Evolutionary conservation across 2,329 filamentous ascomycete genomes (phyloP).

Genomic region (Byssoonygena ceratinophila): DNA sequence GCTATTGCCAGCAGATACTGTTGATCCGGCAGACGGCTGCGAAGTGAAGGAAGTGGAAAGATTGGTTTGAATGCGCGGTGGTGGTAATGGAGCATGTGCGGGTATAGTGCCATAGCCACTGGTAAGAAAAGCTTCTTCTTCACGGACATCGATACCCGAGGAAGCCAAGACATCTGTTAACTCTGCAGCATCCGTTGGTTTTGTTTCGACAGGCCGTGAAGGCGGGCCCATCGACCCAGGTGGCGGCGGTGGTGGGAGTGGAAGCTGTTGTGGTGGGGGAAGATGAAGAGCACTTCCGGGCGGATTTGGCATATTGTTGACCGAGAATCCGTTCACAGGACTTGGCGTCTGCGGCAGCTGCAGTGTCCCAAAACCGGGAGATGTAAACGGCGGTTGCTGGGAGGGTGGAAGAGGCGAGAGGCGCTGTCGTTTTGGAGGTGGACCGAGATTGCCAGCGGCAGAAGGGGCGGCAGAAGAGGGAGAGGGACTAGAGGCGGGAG

Average conservation of each 20-base stretch:
- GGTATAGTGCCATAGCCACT: slow-evolving; percentile 41
- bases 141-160: slow-evolving; percentile 75
- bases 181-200: slow-evolving; percentile 51
- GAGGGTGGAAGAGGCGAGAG: slow-evolving; percentile 59
- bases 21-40: slow-evolving; percentile 33
- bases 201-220: slow-evolving; percentile 44
- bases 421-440: slow-evolving; percentile 62
- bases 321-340: slow-evolving; percentile 32
- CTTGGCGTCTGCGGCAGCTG: slow-evolving; percentile 30
- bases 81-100: slow-evolving; percentile 35
- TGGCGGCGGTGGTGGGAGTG: slow-evolving; percentile 25
- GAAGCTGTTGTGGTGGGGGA: slow-evolving; percentile 25
- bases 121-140: slow-evolving; percentile 73
- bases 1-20: slow-evolving; percentile 35
- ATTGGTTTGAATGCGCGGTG: slow-evolving; percentile 39
- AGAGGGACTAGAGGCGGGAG: slow-evolving; percentile 52
- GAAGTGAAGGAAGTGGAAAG: slow-evolving; percentile 34
- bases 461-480: slow-evolving; percentile 43
- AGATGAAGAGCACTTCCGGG: slow-evolving; percentile 21
- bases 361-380: slow-evolving; percentile 46
- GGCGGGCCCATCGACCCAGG: slow-evolving; percentile 52
- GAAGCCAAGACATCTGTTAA: slow-evolving; percentile 73
- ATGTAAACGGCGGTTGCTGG: slow-evolving; percentile 35
- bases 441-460: slow-evolving; percentile 39
- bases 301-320: slow-evolving; percentile 43